A percentile compares a stretch with the other conserved stretches of the same genome.
Conservation (phyloP, 306 rosid species). For the Quercus wislizeni region DNA sequence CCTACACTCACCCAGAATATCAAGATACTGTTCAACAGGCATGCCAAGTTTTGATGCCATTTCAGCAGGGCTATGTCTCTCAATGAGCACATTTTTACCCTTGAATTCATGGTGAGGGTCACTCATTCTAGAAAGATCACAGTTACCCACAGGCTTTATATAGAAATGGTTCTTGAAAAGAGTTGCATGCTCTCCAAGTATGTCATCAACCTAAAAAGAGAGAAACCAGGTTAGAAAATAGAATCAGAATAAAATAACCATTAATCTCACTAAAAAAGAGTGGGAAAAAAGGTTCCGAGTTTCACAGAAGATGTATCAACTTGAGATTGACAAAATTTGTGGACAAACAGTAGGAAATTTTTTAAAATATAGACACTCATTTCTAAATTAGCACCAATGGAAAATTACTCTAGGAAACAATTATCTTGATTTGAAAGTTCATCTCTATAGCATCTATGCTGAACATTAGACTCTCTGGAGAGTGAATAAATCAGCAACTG, state of each 20-base stretch:
- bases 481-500: not conserved
- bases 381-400: not conserved
- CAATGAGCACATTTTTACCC: slow-evolving; percentile 78
- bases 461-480: not conserved
- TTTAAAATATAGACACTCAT: not conserved
- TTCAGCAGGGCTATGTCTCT: slow-evolving; percentile 59
- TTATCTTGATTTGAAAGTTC: not conserved
- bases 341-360: not conserved
- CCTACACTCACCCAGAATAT: slow-evolving; percentile 72
- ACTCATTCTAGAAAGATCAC: slow-evolving; percentile 82
- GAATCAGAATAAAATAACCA: slow-evolving; percentile 3
- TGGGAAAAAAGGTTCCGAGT: not conserved
- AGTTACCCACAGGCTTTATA: slow-evolving; percentile 69
- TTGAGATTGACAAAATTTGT: not conserved
- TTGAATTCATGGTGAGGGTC: slow-evolving; percentile 89
- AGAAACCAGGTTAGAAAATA: slow-evolving; percentile 14
- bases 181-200: slow-evolving; percentile 83
- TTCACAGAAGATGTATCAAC: not conserved
- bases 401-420: not conserved
- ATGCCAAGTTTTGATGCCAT: slow-evolving; percentile 62
- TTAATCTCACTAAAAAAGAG: not conserved
- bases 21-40: slow-evolving; percentile 62
- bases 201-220: slow-evolving; percentile 60
- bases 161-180: slow-evolving; percentile 75
- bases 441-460: not conserved